Percentiles rank a stretch among this genome's conserved stretches.
These are phyloP conservation scores for Acanthamoeba culbertsoni DNA, from an alignment of 208 protist genomes.

Conservation along the genomic window DNA sequence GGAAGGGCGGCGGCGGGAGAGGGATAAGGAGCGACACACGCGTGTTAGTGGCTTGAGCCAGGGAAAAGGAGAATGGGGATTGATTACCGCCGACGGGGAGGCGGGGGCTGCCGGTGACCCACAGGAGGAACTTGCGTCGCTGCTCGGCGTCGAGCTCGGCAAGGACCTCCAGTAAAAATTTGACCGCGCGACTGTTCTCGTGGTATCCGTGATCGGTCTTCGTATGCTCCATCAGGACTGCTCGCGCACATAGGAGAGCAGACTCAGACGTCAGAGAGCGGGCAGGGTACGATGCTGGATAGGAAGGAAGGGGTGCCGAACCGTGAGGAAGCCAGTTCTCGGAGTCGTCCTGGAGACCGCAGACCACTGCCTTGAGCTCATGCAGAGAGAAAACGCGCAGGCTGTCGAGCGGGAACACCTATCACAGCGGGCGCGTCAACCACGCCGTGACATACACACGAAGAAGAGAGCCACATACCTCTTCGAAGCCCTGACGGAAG, in stretches of 20 bases:
- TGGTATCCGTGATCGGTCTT: constrained; percentile 72
- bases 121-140: constrained; percentile 77
- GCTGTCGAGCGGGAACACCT: constrained; percentile 61
- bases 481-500: constrained; percentile 70
- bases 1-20: neutral
- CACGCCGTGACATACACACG: neutral
- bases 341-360: constrained; percentile 35
- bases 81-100: constrained; percentile 79
- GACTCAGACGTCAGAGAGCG: too few species aligned
- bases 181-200: constrained; percentile 66
- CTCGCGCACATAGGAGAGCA: too few species aligned
- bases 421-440: too few species aligned
- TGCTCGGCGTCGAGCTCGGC: constrained; percentile 68
- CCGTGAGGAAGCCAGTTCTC: constrained; percentile 35
- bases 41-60: too few species aligned
- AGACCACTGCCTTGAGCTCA: constrained; percentile 73
- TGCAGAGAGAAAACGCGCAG: constrained; percentile 62
- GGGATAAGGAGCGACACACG: too few species aligned
- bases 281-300: neutral
- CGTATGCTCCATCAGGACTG: constrained; percentile 53
- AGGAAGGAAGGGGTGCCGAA: neutral
- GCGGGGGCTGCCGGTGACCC: constrained; percentile 79
- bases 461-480: neutral
- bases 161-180: constrained; percentile 74
- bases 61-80: neutral